Base-by-base conservation (phyloP, 2,329 filamentous ascomycete species). In the Stagonosporopsis chrysanthemi region DNA sequence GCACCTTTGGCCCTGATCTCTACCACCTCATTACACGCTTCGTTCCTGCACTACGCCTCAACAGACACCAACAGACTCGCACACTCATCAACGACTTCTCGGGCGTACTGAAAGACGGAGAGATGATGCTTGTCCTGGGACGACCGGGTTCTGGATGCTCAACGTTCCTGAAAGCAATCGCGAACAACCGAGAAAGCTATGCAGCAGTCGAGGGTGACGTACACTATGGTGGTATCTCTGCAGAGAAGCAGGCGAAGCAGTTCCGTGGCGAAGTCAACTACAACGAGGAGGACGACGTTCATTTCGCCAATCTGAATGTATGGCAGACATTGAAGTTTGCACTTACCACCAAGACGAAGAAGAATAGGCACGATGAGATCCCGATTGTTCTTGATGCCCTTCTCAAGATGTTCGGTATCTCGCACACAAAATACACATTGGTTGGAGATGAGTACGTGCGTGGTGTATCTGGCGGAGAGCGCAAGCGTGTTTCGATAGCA, bases 1-100 rank as follows among this genome's bases (percentile, higher is more conserved):
- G 90, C 22, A 92, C 90, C 0, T 94, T 95, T 71, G 91, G 91
- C 0, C 90, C 90, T 0, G 91, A 94, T 73, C 78, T 94, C 1
- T 94, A 91, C 72, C 83, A 80, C 22, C 77, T 91, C 6, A 65
- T 92, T 14, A 80, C 79, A 29, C 70, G 78, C 6, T 86, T 84
- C 54, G 67, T 86, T 23, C 85, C 85, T 0, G 76, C 78, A 19
- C 75, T 86, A 15, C 78, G 75, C 36, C 74, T 84, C 43, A 78
- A 80, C 6, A 79, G 79, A 43, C 77, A 79, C 19, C 80, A 80
- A 4, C 79, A 82, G 28, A 81, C 81, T 15, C 78, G 84, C 33
- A 80, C 81, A 26, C 71, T 91, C 22, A 84, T 91, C 55, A 80
- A 88, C 64, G 86, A 88, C 62, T 91, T 90, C 70, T 86, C 82